Evolutionary conservation across 2,329 filamentous ascomycete genomes (phyloP).

Genomic region (Lasiodiplodia theobromae): DNA sequence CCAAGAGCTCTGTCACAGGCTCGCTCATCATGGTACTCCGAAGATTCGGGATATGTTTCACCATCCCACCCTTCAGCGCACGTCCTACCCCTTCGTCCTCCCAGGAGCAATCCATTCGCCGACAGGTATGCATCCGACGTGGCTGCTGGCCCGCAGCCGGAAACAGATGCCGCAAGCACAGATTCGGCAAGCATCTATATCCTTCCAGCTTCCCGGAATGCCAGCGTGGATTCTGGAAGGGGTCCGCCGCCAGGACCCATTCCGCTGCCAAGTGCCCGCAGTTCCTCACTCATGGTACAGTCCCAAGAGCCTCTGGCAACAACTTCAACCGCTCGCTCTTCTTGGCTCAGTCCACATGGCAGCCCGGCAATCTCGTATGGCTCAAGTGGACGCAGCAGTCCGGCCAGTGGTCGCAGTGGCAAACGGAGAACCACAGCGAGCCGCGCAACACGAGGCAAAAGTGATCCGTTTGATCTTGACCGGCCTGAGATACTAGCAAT

Average conservation of each 20-base stretch:
- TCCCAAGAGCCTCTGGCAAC: neutral
- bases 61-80: constrained; percentile 17
- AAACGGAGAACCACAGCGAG: constrained; percentile 24
- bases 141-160: neutral
- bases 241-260: constrained; percentile 11
- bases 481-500: constrained; percentile 48
- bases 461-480: constrained; percentile 51
- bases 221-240: constrained; percentile 11
- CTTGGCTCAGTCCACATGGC: constrained; percentile 1
- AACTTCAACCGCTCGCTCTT: constrained; percentile 8
- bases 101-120: neutral
- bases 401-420: constrained; percentile 5
- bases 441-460: constrained; percentile 43
- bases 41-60: constrained; percentile 25
- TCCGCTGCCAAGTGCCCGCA: constrained; percentile 12
- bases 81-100: constrained; percentile 12
- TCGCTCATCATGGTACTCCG: constrained; percentile 14
- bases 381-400: neutral
- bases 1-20: constrained; percentile 2
- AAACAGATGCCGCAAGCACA: neutral
- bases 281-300: neutral
- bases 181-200: constrained; percentile 25
- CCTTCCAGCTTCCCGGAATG: constrained; percentile 9
- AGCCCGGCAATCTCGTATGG: constrained; percentile 5
- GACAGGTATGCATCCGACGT: neutral